A percentile compares a stretch with the other conserved stretches of the same genome.
phyloP scores from a whole-genome alignment of 2,329 filamentous ascomycete species.

The Ophiostoma perfectum region DNA sequence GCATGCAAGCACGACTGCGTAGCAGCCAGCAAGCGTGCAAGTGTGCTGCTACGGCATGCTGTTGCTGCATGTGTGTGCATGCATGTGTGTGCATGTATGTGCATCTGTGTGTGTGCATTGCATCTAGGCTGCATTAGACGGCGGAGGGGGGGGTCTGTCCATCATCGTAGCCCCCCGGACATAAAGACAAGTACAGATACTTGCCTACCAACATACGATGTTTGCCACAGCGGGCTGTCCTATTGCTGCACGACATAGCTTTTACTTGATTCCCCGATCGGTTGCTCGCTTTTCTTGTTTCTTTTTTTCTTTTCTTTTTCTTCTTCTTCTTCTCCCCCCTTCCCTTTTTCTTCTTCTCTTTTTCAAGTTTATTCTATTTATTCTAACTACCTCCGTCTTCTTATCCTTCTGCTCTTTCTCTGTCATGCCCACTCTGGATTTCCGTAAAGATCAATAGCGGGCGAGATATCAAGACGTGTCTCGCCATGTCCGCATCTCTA shows the following conservation, averaged over 20 bases:
- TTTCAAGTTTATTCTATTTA: too few species aligned
- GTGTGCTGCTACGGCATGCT: neutral
- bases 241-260: too few species aligned
- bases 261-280: too few species aligned
- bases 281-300: too few species aligned
- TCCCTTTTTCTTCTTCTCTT: too few species aligned
- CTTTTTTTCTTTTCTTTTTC: too few species aligned
- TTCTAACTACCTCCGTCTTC: neutral
- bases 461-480: too few species aligned
- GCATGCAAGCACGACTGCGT: too few species aligned
- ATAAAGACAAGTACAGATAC: conserved; percentile 15
- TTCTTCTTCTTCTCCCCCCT: too few species aligned
- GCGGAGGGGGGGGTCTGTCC: conserved; percentile 2
- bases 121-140: neutral
- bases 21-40: neutral
- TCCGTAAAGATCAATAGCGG: too few species aligned
- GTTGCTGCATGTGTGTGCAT: neutral
- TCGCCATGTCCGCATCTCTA: neutral
- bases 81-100: neutral
- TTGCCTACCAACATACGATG: conserved; percentile 10
- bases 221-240: too few species aligned
- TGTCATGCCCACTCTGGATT: neutral
- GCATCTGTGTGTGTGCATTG: neutral
- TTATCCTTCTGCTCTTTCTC: neutral
- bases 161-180: conserved; percentile 2